Base-by-base conservation (phyloP, 495 filamentous ascomycete genomes). In the Massariosphaeria phaeospora region DNA sequence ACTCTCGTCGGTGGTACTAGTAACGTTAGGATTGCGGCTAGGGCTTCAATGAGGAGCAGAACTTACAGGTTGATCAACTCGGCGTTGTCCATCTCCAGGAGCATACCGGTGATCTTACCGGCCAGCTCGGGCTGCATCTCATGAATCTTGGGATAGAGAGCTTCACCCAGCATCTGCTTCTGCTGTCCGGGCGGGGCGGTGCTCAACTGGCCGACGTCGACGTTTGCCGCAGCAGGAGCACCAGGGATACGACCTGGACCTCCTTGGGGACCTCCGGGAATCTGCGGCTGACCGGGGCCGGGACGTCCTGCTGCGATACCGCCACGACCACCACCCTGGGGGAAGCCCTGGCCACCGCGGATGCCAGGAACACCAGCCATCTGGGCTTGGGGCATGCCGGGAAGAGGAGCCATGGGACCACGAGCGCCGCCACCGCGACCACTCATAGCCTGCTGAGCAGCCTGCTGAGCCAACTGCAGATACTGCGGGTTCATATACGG, bases 81-180 rank as follows among this genome's bases (percentile, higher is more conserved):
- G 40, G 75, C 59, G 69, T 96, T 96, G 58, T 96, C 93, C 93
- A 99, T 99, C 80, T 99, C 93, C 63, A 99, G 69, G 65, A 99
- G 82, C 93, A 99, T 99, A 72, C 93, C 93, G 55, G 93, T 99
- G 67, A 99, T 96, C 84, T 99, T 99, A 63, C 93, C 93, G 59
- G 93, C 93, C 55, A 99, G 77, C 59, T 94, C 88, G 36, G 90
- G 89, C 78, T 97, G 89, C 72, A 93, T 81, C 47, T 78, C 79
- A 70, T 89, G 83, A 66, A 99, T 96, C 84, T 96, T 97, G 59
- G 93, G 93, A 79, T 96, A 99, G 46, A 99, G 82, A 48, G 86
- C 85, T 75, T 99, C 93, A 63, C 93, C 93, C 48, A 99, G 81
- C 73, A 96, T 84, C 77, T 99, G 93, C 83, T 99, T 99, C 77